These are phyloP conservation scores for Phytophthora boehmeriae DNA, from an alignment of 352 stramenopile species.

Conservation along the genomic window DNA sequence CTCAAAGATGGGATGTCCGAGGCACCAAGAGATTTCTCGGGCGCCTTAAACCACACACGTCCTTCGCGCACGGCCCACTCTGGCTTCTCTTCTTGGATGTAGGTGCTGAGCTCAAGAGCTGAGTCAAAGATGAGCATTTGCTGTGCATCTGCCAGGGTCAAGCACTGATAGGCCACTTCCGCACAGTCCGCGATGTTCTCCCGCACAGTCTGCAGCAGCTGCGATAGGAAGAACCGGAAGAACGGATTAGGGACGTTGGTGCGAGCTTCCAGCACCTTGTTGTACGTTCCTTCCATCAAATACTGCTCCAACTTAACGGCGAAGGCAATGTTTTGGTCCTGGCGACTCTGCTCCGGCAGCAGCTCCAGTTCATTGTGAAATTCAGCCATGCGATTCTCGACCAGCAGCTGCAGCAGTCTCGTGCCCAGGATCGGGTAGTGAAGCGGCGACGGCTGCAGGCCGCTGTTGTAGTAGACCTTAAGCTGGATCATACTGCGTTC, in stretches of 20 bases:
- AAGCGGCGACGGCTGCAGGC: constrained; percentile 64
- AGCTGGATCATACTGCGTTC: constrained; percentile 91
- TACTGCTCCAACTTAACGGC: constrained; percentile 92
- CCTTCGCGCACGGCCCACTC: constrained; percentile 91
- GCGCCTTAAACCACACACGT: constrained; percentile 91
- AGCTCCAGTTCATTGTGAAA: constrained; percentile 94
- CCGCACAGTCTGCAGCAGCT: constrained; percentile 93
- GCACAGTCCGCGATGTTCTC: constrained; percentile 96
- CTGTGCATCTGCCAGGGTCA: constrained; percentile 87
- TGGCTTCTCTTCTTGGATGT: constrained; percentile 88
- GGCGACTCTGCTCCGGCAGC: constrained; percentile 80
- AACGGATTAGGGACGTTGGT: constrained; percentile 91
- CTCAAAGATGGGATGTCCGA: constrained; percentile 94
- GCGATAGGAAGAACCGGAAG: constrained; percentile 95
- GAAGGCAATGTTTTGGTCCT: constrained; percentile 89
- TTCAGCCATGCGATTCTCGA: constrained; percentile 93
- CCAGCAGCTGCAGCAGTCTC: constrained; percentile 88
- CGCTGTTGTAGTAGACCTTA: constrained; percentile 84
- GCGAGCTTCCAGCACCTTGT: constrained; percentile 90
- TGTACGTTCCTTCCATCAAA: constrained; percentile 94
- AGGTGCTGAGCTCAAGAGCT: constrained; percentile 77
- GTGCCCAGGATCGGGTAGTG: constrained; percentile 90
- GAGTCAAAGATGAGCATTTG: constrained; percentile 95
- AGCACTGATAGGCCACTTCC: constrained; percentile 93
- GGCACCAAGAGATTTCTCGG: constrained; percentile 85